Conservation (phyloP, 2,329 filamentous ascomycete genomes). For the Trichoderma aggressivum region DNA sequence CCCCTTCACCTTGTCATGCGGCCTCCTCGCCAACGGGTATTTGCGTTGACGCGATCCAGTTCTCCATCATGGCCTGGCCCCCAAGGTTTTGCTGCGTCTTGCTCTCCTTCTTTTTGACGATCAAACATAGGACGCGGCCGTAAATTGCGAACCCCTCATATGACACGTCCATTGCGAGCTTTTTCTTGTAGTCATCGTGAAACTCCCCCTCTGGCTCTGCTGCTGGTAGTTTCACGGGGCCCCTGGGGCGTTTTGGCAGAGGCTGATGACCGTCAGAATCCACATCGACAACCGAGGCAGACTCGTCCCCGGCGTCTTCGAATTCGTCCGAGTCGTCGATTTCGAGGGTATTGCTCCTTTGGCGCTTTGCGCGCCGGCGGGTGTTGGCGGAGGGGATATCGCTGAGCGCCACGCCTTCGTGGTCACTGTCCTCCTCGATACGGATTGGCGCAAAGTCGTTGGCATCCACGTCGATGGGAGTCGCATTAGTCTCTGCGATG, state of each 20-base stretch:
- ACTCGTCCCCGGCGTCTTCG: slow-evolving; percentile 33
- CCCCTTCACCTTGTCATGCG: slow-evolving; percentile 21
- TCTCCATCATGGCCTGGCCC: slow-evolving; percentile 73
- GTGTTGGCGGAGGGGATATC: slow-evolving; percentile 34
- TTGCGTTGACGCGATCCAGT: slow-evolving; percentile 81
- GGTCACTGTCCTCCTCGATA: slow-evolving; percentile 50
- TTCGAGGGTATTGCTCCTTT: slow-evolving; percentile 24
- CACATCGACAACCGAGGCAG: slow-evolving; percentile 37
- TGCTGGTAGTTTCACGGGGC: slow-evolving; percentile 27
- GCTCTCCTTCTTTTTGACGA: slow-evolving; percentile 72
- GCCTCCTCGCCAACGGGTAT: slow-evolving; percentile 44
- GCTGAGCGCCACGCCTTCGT: slow-evolving; percentile 30
- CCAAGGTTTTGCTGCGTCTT: slow-evolving; percentile 40
- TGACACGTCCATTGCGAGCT: slow-evolving; percentile 76
- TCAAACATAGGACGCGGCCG: slow-evolving; percentile 84
- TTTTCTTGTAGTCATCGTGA: slow-evolving; percentile 76
- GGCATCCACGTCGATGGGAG: slow-evolving; percentile 52
- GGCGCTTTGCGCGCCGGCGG: slow-evolving; percentile 30
- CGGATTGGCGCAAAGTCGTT: slow-evolving; percentile 34
- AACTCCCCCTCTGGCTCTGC: slow-evolving; percentile 27
- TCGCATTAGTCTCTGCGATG: slow-evolving; percentile 53
- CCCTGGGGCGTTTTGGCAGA: slow-evolving; percentile 45
- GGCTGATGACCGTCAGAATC: slow-evolving; percentile 40
- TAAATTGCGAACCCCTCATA: slow-evolving; percentile 98
- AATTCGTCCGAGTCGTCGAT: slow-evolving; percentile 22